Evolutionary conservation across 192 early-diverging fungal genomes (phyloP).

Genomic region (Pilaira anomala): DNA sequence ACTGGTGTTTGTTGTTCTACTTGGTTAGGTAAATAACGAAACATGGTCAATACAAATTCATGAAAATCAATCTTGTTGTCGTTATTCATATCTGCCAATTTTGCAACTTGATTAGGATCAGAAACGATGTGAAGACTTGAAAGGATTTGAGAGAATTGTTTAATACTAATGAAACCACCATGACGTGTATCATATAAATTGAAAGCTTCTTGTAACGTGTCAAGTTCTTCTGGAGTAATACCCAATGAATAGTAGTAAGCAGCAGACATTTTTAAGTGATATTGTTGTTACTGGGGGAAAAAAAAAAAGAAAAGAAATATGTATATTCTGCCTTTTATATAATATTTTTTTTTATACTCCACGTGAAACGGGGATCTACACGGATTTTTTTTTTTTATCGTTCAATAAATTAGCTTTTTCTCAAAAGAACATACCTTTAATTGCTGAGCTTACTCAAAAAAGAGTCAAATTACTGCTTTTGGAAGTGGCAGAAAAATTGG

Average conservation of each 20-base stretch:
- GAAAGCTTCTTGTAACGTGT: slow-evolving; percentile 19
- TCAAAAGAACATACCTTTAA: no score
- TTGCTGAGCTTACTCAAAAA: no score
- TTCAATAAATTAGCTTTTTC: no score
- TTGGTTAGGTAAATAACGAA: slow-evolving; percentile 1
- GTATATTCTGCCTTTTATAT: no score
- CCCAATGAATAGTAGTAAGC: slow-evolving; percentile 10
- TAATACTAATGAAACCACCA: slow-evolving; percentile 7
- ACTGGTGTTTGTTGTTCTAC: background rate
- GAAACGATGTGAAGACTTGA: slow-evolving; percentile 9
- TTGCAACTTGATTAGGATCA: slow-evolving; percentile 6
- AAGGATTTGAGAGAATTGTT: slow-evolving; percentile 16
- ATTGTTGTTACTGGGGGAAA: background rate
- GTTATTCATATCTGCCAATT: slow-evolving; percentile 18
- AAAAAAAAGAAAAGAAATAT: background rate
- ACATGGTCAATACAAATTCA: slow-evolving; percentile 23
- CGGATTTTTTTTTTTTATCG: no score
- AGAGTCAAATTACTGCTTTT: no score
- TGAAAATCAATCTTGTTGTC: slow-evolving; percentile 29
- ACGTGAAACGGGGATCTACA: no score
- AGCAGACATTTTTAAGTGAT: background rate
- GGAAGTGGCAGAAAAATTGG: no score
- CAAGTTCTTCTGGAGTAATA: slow-evolving; percentile 15
- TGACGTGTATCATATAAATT: slow-evolving; percentile 17
- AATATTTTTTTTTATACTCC: no score